These are phyloP conservation scores for Fusarium verrucosum DNA, from an alignment of 2,329 filamentous ascomycete genomes.

Conservation along the genomic window DNA sequence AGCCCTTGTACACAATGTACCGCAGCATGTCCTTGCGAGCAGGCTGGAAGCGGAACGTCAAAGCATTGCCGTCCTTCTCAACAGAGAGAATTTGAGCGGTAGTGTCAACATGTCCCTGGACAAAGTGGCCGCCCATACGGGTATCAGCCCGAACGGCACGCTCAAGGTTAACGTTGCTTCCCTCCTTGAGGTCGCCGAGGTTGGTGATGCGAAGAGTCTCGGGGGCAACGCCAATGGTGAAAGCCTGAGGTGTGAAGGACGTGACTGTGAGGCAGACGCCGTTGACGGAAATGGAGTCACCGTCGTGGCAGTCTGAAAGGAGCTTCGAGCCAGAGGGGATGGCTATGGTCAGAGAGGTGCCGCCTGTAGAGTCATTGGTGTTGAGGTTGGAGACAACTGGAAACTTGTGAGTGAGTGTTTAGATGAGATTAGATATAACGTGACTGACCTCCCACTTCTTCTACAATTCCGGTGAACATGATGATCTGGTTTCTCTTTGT, in stretches of 20 bases:
- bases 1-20: slow-evolving; percentile 97
- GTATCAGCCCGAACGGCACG: slow-evolving; percentile 89
- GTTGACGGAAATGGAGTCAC: slow-evolving; percentile 95
- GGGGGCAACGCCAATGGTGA: slow-evolving; percentile 93
- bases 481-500: slow-evolving; percentile 25
- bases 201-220: slow-evolving; percentile 97
- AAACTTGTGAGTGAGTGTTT: slow-evolving; percentile 45
- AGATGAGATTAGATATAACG: background rate
- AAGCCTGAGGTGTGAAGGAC: slow-evolving; percentile 61
- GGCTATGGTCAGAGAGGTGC: slow-evolving; percentile 89
- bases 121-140: slow-evolving; percentile 97
- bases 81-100: slow-evolving; percentile 78
- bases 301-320: slow-evolving; percentile 82
- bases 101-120: slow-evolving; percentile 97
- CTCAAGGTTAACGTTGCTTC: slow-evolving; percentile 87
- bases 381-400: slow-evolving; percentile 87
- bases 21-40: slow-evolving; percentile 73
- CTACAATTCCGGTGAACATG: slow-evolving; percentile 97
- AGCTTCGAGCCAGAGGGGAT: slow-evolving; percentile 74
- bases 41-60: slow-evolving; percentile 86
- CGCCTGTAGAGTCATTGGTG: slow-evolving; percentile 81
- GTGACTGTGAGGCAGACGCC: slow-evolving; percentile 94
- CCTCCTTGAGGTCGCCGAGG: slow-evolving; percentile 75
- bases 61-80: slow-evolving; percentile 85
- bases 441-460: slow-evolving; percentile 86